Conservation (phyloP, 2,329 filamentous ascomycete species). For the Botrytis fabae region DNA sequence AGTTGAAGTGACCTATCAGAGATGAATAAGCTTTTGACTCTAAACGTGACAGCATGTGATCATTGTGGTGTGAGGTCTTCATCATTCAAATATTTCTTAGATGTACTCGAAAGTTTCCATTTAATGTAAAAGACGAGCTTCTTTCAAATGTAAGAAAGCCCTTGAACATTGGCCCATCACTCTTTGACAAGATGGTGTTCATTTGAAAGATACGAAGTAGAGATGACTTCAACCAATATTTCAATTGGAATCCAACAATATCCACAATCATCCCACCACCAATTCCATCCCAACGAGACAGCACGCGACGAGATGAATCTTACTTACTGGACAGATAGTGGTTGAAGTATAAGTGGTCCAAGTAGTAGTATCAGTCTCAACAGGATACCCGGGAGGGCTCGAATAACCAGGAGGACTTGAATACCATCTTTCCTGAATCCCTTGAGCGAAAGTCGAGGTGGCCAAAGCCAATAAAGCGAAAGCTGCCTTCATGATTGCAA, state of each 20-base stretch:
- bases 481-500: conserved; percentile 16
- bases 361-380: conserved; percentile 16
- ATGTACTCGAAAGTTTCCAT: neutral
- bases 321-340: conserved; percentile 21
- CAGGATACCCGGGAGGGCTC: conserved; percentile 5
- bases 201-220: neutral
- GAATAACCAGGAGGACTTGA: conserved; percentile 15
- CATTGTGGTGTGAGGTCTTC: neutral
- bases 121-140: neutral
- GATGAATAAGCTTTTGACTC: neutral
- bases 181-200: neutral
- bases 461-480: conserved; percentile 23
- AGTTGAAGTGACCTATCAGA: conserved; percentile 14
- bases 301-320: neutral
- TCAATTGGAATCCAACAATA: neutral
- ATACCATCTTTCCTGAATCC: conserved; percentile 20
- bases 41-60: neutral
- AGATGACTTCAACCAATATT: neutral
- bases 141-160: neutral
- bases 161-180: neutral
- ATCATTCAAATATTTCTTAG: neutral
- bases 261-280: neutral
- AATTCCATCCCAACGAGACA: neutral
- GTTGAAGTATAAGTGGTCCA: conserved; percentile 22
- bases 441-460: conserved; percentile 21